Conservation (phyloP, 78 protist genomes). For the Dictyostelium firmibasis region DNA sequence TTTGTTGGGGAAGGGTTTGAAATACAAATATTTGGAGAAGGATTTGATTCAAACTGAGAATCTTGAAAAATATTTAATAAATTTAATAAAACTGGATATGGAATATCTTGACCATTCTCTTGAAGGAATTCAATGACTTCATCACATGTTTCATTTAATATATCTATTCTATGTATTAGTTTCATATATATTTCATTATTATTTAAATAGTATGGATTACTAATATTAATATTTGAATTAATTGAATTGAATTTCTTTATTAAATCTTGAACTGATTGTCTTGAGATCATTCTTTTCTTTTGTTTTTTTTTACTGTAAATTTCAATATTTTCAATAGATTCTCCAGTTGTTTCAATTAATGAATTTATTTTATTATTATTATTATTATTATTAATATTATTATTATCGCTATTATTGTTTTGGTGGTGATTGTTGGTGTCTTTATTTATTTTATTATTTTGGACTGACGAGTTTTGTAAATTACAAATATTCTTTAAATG, state of each 20-base stretch:
- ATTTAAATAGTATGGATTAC: not conserved
- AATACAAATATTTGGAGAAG: not conserved
- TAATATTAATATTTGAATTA: not conserved
- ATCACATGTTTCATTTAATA: conserved; percentile 29
- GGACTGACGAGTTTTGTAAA: not conserved
- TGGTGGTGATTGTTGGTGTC: too few species aligned
- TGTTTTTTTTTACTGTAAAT: not conserved
- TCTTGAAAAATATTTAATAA: not conserved
- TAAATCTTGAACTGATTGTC: conserved; percentile 28
- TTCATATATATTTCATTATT: conserved; percentile 1
- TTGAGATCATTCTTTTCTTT: conserved; percentile 19
- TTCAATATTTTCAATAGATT: not conserved
- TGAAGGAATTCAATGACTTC: not conserved
- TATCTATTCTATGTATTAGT: conserved; percentile 30
- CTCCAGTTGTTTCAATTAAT: not conserved
- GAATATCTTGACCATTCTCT: not conserved
- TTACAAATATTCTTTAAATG: not conserved
- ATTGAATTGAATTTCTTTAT: not conserved
- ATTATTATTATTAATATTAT: not conserved
- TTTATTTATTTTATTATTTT: not conserved
- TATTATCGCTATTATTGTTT: not conserved
- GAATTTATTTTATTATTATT: not conserved
- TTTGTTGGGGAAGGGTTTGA: not conserved
- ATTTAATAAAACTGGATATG: not conserved
- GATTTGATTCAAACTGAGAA: not conserved